Conservation (phyloP, 768 basidiomycete genomes). For the Leccinellum albellum region DNA sequence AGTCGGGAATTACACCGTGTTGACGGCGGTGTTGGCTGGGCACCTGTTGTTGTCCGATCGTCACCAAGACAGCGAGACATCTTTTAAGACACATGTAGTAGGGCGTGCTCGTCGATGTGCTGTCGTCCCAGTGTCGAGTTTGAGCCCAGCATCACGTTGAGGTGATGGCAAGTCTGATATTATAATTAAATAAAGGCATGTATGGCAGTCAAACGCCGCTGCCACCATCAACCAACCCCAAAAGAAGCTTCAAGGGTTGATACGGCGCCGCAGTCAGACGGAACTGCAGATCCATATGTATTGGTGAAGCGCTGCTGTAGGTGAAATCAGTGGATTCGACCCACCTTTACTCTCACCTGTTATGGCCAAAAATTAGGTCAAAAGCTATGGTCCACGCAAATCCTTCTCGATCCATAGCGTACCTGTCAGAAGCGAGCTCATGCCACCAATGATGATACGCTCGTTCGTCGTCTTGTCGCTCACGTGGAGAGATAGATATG, state of each 20-base stretch:
- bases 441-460: background rate
- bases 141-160: no score
- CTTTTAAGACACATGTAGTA: background rate
- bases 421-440: conserved; percentile 10
- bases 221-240: conserved; percentile 7
- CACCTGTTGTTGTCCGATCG: background rate
- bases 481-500: background rate
- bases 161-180: conserved; percentile 2
- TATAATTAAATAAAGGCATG: background rate
- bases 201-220: background rate
- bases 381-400: background rate
- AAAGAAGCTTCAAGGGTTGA: conserved; percentile 9
- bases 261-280: background rate
- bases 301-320: background rate
- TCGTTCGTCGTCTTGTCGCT: background rate
- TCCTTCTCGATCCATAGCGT: background rate
- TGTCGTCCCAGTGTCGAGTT: background rate
- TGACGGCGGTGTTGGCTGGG: background rate
- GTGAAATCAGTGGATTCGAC: background rate
- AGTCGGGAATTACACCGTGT: background rate
- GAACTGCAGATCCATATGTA: background rate
- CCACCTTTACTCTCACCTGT: background rate
- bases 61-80: background rate
- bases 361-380: background rate
- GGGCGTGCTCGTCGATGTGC: background rate